A percentile compares a stretch with the other conserved stretches of the same genome.
These are phyloP conservation scores for Fusarium mundagurra DNA, from an alignment of 2,329 filamentous ascomycete genomes.

Conservation along the genomic window DNA sequence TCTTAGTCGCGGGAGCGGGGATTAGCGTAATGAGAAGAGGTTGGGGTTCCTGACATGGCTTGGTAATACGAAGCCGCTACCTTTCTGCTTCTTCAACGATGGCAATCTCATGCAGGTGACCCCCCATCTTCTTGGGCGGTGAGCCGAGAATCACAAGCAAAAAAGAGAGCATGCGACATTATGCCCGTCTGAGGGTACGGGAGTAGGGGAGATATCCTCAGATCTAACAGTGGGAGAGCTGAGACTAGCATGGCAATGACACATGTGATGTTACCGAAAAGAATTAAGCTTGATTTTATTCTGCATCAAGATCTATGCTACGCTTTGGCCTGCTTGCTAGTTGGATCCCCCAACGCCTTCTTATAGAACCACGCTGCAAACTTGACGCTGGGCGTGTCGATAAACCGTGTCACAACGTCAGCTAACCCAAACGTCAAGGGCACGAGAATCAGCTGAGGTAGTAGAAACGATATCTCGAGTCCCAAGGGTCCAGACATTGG, in stretches of 20 bases:
- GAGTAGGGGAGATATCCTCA: not conserved
- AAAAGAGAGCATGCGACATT: not conserved
- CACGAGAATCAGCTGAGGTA: conserved; percentile 68
- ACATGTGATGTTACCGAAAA: not conserved
- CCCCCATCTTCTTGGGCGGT: not conserved
- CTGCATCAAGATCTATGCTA: conserved; percentile 2
- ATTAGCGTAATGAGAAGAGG: not conserved
- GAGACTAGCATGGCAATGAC: not conserved
- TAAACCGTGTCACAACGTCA: conserved; percentile 62
- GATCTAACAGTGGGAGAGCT: not conserved
- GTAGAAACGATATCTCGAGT: conserved; percentile 67
- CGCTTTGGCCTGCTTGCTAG: conserved; percentile 29
- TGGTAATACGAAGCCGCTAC: conserved; percentile 8
- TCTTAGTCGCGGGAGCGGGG: conserved; percentile 15
- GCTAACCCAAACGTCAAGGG: conserved; percentile 68
- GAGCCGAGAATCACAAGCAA: conserved; percentile 12
- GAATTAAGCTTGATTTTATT: conserved; percentile 31
- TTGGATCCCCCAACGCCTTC: conserved; percentile 48
- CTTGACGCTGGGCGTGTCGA: conserved; percentile 70
- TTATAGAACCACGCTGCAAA: conserved; percentile 67
- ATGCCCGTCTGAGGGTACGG: not conserved
- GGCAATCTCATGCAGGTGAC: not conserved
- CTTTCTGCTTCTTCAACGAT: not conserved
- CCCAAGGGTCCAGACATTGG: conserved; percentile 67
- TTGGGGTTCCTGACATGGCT: conserved; percentile 2